A percentile compares a stretch with the other conserved stretches of the same genome.
These are phyloP conservation scores for Suillus hirtellus DNA, from an alignment of 768 basidiomycete species.

Conservation along the genomic window DNA sequence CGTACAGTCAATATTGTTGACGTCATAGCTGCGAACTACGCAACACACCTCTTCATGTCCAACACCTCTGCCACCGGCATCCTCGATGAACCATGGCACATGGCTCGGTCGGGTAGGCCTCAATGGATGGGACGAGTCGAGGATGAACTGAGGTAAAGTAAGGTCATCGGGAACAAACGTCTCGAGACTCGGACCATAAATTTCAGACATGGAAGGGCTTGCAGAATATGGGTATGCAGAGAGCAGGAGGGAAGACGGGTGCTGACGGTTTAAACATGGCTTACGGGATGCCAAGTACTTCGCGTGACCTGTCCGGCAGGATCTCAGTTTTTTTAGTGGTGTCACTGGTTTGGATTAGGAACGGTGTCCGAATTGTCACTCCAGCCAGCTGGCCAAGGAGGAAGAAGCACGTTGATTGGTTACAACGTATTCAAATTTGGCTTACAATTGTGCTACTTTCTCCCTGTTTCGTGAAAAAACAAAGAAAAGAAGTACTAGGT, in stretches of 20 bases:
- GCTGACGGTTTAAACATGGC: background rate
- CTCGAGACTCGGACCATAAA: constrained; percentile 30
- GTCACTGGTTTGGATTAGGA: background rate
- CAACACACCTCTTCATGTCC: constrained; percentile 48
- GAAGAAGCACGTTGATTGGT: background rate
- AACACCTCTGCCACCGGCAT: constrained; percentile 46
- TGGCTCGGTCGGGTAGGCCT: constrained; percentile 47
- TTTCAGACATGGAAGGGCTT: constrained; percentile 23
- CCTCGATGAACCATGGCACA: constrained; percentile 61
- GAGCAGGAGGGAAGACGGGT: background rate
- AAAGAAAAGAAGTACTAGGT: background rate
- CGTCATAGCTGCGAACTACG: background rate
- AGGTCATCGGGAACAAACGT: constrained; percentile 60
- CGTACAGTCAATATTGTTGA: background rate
- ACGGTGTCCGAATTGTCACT: background rate
- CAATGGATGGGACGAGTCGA: constrained; percentile 43
- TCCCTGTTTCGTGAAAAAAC: background rate
- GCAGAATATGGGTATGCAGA: background rate
- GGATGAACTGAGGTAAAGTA: constrained; percentile 66
- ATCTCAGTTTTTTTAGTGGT: background rate
- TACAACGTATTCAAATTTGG: background rate
- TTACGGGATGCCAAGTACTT: background rate
- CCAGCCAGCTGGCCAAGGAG: background rate
- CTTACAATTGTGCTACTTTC: background rate
- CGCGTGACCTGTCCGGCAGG: background rate